Base-by-base conservation (phyloP, 805 yeast species). In the Geotrichum ghanense region DNA sequence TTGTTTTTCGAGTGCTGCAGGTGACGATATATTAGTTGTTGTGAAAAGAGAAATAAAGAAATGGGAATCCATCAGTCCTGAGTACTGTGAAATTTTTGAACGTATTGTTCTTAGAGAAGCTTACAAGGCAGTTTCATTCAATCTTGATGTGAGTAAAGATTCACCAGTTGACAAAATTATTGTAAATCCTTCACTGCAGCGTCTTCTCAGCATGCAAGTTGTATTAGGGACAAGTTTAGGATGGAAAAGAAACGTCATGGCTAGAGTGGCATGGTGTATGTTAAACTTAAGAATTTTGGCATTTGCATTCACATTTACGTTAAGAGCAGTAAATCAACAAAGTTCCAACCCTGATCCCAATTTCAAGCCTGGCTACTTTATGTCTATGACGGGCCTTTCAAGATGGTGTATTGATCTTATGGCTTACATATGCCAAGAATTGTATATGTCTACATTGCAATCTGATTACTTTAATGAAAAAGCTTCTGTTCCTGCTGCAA, bases 321-420 rank as follows among this genome's bases (percentile, higher is more conserved):
- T 76, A 45, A 60, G 76, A 42, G 67, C 81, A 44, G 42, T 22
- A 7, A 39, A 39, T n/a, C 42, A 39, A 21, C 23, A 20, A 22
- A 39, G 16, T 21, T 22, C 42, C 5, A 39, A 49, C 56, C 48
- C 51, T 5, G 61, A 60, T 22, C 47, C 58, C 3, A 52, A 54
- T 17, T 47, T 57, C n/a, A 50, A 55, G 20, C 56, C 62, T 43
- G 53, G 48, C 43, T 62, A 61, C 44, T 43, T 60, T 22, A 45
- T 52, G 5, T 47, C 58, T 3, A 55, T 68, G 54, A 63, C 85
- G n/a, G 97, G 97, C 0, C 76, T 83, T 35, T 77, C 83, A 6
- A 76, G 86, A 55, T 90, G 97, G 96, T 74, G 85, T 53, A 74
- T 86, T 25, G 96, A 88, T 59, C 76, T 86, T 50, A 70, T 86